Evolutionary conservation across 139 green algal genomes (phyloP).

Genomic region (Axilococcus clingmanii): DNA sequence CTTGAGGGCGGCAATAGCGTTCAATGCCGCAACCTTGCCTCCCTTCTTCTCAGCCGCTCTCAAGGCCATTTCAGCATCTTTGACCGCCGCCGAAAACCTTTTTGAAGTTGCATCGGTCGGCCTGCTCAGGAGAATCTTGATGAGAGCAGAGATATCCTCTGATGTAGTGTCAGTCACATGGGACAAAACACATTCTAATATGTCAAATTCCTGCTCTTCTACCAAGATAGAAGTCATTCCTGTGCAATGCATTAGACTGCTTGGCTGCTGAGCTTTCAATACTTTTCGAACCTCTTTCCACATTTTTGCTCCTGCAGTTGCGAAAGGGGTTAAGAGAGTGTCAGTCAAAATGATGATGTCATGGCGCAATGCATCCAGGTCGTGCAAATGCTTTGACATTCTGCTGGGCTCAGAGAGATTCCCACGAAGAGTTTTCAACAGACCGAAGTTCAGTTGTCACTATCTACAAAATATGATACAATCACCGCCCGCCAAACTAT

Average conservation of each 20-base stretch:
- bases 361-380: neutral
- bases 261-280: constrained; percentile 7
- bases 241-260: constrained; percentile 7
- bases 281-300: constrained; percentile 10
- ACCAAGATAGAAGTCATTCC: constrained; percentile 8
- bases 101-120: constrained; percentile 2
- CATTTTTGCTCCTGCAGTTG: constrained; percentile 4
- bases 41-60: neutral
- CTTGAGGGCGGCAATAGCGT: constrained; percentile 9
- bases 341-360: neutral
- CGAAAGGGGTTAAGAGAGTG: neutral
- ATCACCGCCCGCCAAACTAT: neutral
- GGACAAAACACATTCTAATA: constrained; percentile 7
- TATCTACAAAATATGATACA: constrained; percentile 11
- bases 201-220: constrained; percentile 1
- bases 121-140: constrained; percentile 10
- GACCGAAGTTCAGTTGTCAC: constrained; percentile 13
- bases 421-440: constrained; percentile 10
- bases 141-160: constrained; percentile 6
- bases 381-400: no score
- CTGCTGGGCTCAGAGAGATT: constrained; percentile 12
- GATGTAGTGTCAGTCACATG: neutral
- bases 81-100: neutral
- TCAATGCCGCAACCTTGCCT: neutral
- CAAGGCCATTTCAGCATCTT: neutral